Evolutionary conservation across 306 rosid genomes (phyloP), one percentile per base, ranked within the genome.

Genomic region (Hippophae tibetana): DNA sequence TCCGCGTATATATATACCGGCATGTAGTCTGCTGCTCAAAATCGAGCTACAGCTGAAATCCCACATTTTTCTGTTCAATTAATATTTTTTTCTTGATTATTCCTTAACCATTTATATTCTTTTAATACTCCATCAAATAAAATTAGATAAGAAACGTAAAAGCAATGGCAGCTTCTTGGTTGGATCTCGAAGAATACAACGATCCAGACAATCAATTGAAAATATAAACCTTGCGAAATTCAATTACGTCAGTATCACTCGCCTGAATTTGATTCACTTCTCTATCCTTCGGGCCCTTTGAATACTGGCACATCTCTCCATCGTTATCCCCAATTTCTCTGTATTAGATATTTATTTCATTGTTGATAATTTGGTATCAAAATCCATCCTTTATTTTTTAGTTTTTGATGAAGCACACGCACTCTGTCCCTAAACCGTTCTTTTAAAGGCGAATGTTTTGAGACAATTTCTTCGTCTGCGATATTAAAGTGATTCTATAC

Each of bases 401-500:
- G 38, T 31, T 31, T 31, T 31, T 31, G 3, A 31, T 31, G 38
- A 31, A 68, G 97, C 92, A 89, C 83, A 81, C 92, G 78, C 97
- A 85, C 90, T 85, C 86, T 85, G 95, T 89, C 89, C 84, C 84
- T 13, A 63, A 79, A 77, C 89, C 49, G 69, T 74, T 53, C 47
- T 56, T 49, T n/a, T 3, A 11, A 13, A 48, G 52, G 2, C 67
- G 3, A 63, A 79, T 81, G 87, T 83, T 83, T 70, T 78, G 92
- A 55, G 89, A 84, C 95, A 86, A 83, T 89, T 89, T 83, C 97
- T 85, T 85, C 90, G 89, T 89, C 85, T 85, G 95, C 89, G 12
- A 89, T 1, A 81, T 54, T 13, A 23, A 58, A 23, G 43, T 3
- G 43, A 10, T 57, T 65, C 49, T 58, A 43, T 7, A 38, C 42